phyloP scores from a whole-genome alignment of 2,329 filamentous ascomycete species.

The Alternaria postmessia region DNA sequence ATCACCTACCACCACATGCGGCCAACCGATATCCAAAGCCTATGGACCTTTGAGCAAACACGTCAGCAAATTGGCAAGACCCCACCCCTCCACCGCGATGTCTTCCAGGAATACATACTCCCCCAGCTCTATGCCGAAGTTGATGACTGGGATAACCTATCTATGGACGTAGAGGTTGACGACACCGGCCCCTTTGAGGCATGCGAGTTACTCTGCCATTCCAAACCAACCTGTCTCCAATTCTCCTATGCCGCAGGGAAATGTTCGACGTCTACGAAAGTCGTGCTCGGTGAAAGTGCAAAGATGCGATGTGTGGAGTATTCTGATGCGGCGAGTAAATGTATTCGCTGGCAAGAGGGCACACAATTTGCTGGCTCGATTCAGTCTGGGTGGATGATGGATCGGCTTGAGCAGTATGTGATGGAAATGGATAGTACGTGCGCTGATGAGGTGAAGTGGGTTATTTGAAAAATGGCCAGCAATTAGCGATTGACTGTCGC shows the following conservation, averaged over 20 bases:
- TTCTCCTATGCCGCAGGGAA: constrained; percentile 7
- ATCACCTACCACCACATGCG: constrained; percentile 59
- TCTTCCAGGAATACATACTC: constrained; percentile 17
- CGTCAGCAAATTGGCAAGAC: constrained; percentile 2
- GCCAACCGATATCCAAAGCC: constrained; percentile 51
- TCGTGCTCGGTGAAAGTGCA: constrained; percentile 1
- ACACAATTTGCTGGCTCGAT: constrained; percentile 1
- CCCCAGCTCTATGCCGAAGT: neutral
- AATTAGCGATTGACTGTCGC: neutral
- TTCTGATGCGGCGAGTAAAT: constrained; percentile 3
- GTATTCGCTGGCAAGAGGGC: constrained; percentile 1
- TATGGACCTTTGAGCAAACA: constrained; percentile 56
- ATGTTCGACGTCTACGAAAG: neutral
- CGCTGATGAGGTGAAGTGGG: neutral
- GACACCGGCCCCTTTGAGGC: neutral
- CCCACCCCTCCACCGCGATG: constrained; percentile 9
- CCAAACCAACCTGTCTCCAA: constrained; percentile 5
- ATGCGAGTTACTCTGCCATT: constrained; percentile 2
- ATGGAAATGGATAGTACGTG: constrained; percentile 4
- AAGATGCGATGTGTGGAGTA: constrained; percentile 8
- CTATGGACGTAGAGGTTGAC: neutral
- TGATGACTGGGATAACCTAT: constrained; percentile 10
- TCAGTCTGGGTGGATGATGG: constrained; percentile 12
- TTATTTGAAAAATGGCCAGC: neutral
- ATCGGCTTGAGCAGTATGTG: neutral